phyloP scores from a whole-genome alignment of 2,329 filamentous ascomycete genomes.

The Fusarium denticulatum region DNA sequence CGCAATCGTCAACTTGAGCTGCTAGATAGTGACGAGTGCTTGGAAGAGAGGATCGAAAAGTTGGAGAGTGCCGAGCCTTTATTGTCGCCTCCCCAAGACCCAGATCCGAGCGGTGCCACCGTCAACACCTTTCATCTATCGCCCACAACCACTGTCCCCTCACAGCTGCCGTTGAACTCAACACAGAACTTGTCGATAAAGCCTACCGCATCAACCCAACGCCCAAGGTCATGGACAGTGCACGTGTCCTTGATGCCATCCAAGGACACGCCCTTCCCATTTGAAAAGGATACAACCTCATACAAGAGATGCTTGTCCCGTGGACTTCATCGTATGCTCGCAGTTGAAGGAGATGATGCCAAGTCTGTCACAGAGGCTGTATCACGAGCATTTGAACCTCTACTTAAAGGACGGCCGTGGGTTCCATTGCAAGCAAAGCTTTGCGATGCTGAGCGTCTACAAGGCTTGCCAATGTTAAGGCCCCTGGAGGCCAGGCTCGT shows the following conservation, averaged over 20 bases:
- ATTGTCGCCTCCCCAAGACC: conserved; percentile 40
- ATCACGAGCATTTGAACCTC: conserved; percentile 58
- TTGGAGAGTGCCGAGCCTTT: conserved; percentile 48
- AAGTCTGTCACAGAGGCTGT: conserved; percentile 61
- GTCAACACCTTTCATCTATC: conserved; percentile 27
- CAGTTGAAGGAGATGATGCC: conserved; percentile 60
- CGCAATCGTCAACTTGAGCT: conserved; percentile 61
- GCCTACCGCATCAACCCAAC: conserved; percentile 9
- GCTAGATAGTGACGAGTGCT: conserved; percentile 59
- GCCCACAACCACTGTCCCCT: conserved; percentile 14
- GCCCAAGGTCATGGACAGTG: conserved; percentile 63
- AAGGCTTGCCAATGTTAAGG: conserved; percentile 69
- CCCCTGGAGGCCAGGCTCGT: conserved; percentile 58
- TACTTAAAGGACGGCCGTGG: conserved; percentile 63
- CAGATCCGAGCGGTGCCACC: conserved; percentile 8
- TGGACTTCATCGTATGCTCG: conserved; percentile 67
- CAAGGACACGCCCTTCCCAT: conserved; percentile 64
- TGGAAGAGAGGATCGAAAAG: conserved; percentile 65
- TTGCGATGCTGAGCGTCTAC: conserved; percentile 64
- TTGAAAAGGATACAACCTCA: conserved; percentile 69
- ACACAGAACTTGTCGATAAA: background rate
- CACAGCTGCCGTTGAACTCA: conserved; percentile 7
- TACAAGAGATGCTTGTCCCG: conserved; percentile 70
- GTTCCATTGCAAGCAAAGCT: conserved; percentile 67
- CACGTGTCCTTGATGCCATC: conserved; percentile 68